These are phyloP conservation scores for Paradendryphiella salina DNA, from an alignment of 2,329 filamentous ascomycete species.

Conservation along the genomic window DNA sequence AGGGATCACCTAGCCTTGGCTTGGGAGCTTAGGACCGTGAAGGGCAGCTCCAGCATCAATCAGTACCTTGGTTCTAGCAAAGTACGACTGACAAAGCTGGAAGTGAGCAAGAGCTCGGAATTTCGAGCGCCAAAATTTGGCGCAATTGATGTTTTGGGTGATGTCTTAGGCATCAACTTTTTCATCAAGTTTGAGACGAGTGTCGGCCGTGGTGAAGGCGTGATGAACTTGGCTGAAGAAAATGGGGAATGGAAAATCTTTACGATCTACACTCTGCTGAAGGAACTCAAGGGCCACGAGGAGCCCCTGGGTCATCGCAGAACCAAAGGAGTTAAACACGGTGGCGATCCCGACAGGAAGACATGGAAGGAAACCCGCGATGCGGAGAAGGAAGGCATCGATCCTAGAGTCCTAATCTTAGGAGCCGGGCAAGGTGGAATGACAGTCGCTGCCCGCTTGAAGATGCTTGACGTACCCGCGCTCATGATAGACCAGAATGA, in stretches of 20 bases:
- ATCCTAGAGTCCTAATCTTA: constrained; percentile 39
- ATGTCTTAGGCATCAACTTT: constrained; percentile 35
- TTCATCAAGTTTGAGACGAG: constrained; percentile 39
- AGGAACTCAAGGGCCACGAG: constrained; percentile 45
- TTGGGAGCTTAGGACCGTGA: constrained; percentile 60
- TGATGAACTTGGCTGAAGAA: constrained; percentile 41
- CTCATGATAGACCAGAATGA: constrained; percentile 52
- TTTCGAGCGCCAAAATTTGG: constrained; percentile 30
- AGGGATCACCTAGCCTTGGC: constrained; percentile 61
- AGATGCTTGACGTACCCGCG: constrained; percentile 49
- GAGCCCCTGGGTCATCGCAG: constrained; percentile 31
- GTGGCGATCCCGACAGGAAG: constrained; percentile 33
- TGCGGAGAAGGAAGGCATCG: constrained; percentile 31
- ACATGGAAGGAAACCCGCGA: constrained; percentile 40
- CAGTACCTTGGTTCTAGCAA: constrained; percentile 42
- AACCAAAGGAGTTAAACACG: constrained; percentile 37
- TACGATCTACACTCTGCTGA: constrained; percentile 45
- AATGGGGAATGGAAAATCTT: constrained; percentile 47
- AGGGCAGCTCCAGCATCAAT: constrained; percentile 50
- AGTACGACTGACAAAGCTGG: constrained; percentile 36
- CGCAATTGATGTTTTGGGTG: constrained; percentile 35
- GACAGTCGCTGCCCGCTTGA: constrained; percentile 49
- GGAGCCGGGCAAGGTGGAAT: constrained; percentile 53
- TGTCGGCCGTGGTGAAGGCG: constrained; percentile 39
- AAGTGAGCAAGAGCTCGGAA: constrained; percentile 35